A percentile compares a stretch with the other conserved stretches of the same genome.
These are phyloP conservation scores for Primulina huaijiensis DNA, from an alignment of 257 asterid species.

Conservation along the genomic window DNA sequence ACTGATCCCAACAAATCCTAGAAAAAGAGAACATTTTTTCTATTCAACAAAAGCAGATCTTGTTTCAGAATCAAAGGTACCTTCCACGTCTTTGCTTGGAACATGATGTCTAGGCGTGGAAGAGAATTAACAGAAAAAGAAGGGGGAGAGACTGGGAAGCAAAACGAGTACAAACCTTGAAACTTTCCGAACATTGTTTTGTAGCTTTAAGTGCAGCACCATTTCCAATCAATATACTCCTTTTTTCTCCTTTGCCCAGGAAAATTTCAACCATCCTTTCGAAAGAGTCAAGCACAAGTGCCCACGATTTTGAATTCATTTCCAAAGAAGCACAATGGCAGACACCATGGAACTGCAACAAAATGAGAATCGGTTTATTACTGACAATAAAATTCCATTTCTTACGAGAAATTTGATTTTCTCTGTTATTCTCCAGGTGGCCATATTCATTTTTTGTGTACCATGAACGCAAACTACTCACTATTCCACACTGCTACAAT, in stretches of 20 bases:
- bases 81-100: not conserved
- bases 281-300: slow-evolving; percentile 48
- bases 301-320: slow-evolving; percentile 57
- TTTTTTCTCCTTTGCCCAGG: slow-evolving; percentile 37
- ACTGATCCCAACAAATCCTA: no score
- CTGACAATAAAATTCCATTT: slow-evolving; percentile 6
- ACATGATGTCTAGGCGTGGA: slow-evolving; percentile 20
- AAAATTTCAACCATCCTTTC: slow-evolving; percentile 44
- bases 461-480: not conserved
- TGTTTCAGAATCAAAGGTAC: not conserved
- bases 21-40: no score
- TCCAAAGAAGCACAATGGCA: slow-evolving; percentile 40
- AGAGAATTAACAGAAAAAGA: slow-evolving; percentile 14
- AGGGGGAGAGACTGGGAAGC: slow-evolving; percentile 8
- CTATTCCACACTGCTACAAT: no score
- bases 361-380: slow-evolving; percentile 21
- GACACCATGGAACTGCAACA: slow-evolving; percentile 57
- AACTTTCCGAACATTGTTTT: slow-evolving; percentile 60
- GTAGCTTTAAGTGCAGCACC: slow-evolving; percentile 48
- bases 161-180: slow-evolving; percentile 44
- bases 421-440: not conserved
- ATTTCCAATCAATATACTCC: slow-evolving; percentile 30
- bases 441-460: not conserved
- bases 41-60: no score
- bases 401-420: slow-evolving; percentile 14